Base-by-base conservation (phyloP, 169 alveolate species). In the Cryptosporidium viatorum region DNA sequence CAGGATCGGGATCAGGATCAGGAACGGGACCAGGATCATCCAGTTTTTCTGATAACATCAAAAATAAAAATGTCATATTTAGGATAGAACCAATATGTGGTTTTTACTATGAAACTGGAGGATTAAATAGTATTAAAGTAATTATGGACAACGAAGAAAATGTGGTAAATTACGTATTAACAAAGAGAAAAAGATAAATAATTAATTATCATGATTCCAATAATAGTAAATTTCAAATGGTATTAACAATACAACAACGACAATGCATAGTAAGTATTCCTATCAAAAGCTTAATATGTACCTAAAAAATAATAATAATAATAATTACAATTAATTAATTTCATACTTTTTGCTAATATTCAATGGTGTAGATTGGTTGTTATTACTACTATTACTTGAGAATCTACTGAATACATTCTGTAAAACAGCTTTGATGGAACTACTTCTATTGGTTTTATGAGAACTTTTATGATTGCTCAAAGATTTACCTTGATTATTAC, bases 341-440 rank as follows among this genome's bases (percentile, higher is more conserved):
- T 80, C 89, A 80, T 37, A 80, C 31, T 80, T 80, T 65, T 70
- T 80, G 26, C 69, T 69, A 67, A 62, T 39, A 43, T 50, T 80
- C 5, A 39, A 35, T 35, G 73, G 35, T n/a, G 29, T 2, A 6
- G 67, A 55, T 55, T 55, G 67, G 18, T 55, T 31, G 6, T 71
- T 48, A 51, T 71, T 71, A 2, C 3, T 43, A 65, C 48, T 65
- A 18, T 48, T 43, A 65, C 75, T 62, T 62, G 89, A 80, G 35
- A 80, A 80, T 29, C 89, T n/a, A 62, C 89, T 65, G 43, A 80
- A 80, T 31, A 80, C 89, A 80, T 48, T 80, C 45, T 80, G 89
- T 14, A 80, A 43, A 5, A 80, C 89, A 23, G 89, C 75, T 31
- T 65, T 80, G 52, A 80, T 80, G 21, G 89, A 59, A 45, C 68